These are phyloP conservation scores for Rhynchospora tenuis DNA, from an alignment of 176 grass and related monocot species.

Conservation along the genomic window DNA sequence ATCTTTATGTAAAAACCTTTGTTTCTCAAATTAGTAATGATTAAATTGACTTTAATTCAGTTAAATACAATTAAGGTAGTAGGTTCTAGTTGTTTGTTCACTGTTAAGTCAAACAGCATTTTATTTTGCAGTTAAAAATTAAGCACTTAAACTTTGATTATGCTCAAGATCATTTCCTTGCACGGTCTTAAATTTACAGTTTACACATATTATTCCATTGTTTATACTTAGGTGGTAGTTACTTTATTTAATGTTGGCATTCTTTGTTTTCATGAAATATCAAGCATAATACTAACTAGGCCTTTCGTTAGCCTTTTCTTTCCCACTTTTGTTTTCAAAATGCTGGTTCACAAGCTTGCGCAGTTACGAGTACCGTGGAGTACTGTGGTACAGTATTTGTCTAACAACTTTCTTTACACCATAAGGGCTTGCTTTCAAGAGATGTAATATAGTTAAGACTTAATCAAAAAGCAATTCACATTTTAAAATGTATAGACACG, in stretches of 20 bases:
- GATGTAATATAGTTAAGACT: not conserved
- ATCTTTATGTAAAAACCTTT: too few species aligned
- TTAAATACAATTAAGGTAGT: too few species aligned
- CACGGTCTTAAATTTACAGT: constrained; percentile 37
- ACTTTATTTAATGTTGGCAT: not conserved
- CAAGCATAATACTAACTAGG: not conserved
- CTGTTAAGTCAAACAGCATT: too few species aligned
- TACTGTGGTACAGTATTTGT: not conserved
- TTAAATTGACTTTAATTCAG: too few species aligned
- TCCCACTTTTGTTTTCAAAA: not conserved
- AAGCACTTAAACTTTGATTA: too few species aligned
- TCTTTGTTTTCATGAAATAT: not conserved
- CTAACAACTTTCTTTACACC: not conserved
- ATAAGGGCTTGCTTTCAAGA: not conserved
- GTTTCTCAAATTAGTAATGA: too few species aligned
- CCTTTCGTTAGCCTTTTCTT: not conserved
- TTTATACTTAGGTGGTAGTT: not conserved
- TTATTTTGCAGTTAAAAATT: too few species aligned
- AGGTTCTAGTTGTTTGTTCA: too few species aligned
- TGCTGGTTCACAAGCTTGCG: not conserved
- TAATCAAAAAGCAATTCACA: not conserved
- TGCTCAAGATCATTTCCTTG: constrained; percentile 58
- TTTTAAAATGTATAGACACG: not conserved
- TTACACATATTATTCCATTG: not conserved
- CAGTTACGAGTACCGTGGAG: not conserved